Evolutionary conservation across 306 rosid genomes (phyloP).

Genomic region (Ammopiptanthus mongolicus): DNA sequence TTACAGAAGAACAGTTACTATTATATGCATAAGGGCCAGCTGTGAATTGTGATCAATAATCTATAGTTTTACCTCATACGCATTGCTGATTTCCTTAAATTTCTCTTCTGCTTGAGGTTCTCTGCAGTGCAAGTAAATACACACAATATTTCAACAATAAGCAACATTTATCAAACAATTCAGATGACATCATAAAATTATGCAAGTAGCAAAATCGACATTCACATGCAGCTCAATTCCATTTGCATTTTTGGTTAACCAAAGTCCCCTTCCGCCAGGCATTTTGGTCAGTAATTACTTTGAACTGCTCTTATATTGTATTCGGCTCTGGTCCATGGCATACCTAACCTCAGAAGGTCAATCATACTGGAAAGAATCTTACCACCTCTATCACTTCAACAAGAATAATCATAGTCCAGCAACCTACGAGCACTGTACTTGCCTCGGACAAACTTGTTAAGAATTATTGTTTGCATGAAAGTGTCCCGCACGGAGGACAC

Average conservation of each 20-base stretch:
- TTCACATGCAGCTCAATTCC: not conserved
- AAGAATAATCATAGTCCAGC: not conserved
- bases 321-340: not conserved
- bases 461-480: not conserved
- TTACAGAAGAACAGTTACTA: not conserved
- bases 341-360: not conserved
- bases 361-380: not conserved
- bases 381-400: not conserved
- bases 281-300: not conserved
- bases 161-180: not conserved
- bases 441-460: not conserved
- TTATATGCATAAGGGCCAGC: not conserved
- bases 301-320: not conserved
- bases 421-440: not conserved
- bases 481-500: not conserved
- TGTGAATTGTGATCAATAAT: slow-evolving; percentile 19
- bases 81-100: slow-evolving; percentile 90
- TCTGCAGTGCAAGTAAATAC: slow-evolving; percentile 35
- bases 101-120: slow-evolving; percentile 77
- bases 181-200: not conserved
- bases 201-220: not conserved
- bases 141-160: slow-evolving; percentile 6
- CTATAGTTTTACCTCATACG: slow-evolving; percentile 69
- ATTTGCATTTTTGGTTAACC: not conserved
- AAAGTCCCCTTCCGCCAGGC: not conserved